Evolutionary conservation across 1,139 yeast genomes (phyloP).

Genomic region (Lodderomyces jiufengensis): DNA sequence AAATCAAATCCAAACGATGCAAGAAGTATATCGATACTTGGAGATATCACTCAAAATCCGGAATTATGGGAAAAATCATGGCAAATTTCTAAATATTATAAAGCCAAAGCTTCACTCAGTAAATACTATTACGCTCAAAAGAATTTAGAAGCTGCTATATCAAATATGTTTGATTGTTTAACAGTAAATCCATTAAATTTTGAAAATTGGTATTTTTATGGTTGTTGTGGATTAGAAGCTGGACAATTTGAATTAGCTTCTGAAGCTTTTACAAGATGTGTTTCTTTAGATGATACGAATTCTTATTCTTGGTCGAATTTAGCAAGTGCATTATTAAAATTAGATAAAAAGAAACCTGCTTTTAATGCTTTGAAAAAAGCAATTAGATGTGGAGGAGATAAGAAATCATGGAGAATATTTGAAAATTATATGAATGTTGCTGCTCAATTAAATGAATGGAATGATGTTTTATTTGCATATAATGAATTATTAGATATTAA

Average conservation of each 20-base stretch:
- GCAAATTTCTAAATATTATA: slow-evolving; percentile 77
- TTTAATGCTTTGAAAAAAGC: slow-evolving; percentile 82
- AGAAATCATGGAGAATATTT: slow-evolving; percentile 84
- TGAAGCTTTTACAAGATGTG: slow-evolving; percentile 91
- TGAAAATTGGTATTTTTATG: slow-evolving; percentile 90
- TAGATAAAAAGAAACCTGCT: slow-evolving; percentile 70
- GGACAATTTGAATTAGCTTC: slow-evolving; percentile 75
- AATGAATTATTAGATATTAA: slow-evolving; percentile 54
- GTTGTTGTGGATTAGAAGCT: slow-evolving; percentile 82
- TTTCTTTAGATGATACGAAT: slow-evolving; percentile 77
- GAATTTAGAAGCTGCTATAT: slow-evolving; percentile 54
- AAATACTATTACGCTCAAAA: slow-evolving; percentile 66
- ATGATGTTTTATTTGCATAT: slow-evolving; percentile 75
- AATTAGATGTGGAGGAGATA: slow-evolving; percentile 60
- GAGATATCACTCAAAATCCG: slow-evolving; percentile 82
- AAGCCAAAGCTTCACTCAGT: slow-evolving; percentile 83
- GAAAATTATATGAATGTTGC: slow-evolving; percentile 85
- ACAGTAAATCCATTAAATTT: slow-evolving; percentile 70
- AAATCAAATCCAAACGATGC: slow-evolving; percentile 67
- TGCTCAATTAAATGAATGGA: slow-evolving; percentile 78
- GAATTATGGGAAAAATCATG: slow-evolving; percentile 80
- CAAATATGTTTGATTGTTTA: slow-evolving; percentile 72
- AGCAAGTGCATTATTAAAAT: slow-evolving; percentile 70
- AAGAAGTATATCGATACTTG: slow-evolving; percentile 78
- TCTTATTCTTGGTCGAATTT: slow-evolving; percentile 93